Conservation (phyloP, 73 alveolate species). For the Symbiodinium natans region DNA sequence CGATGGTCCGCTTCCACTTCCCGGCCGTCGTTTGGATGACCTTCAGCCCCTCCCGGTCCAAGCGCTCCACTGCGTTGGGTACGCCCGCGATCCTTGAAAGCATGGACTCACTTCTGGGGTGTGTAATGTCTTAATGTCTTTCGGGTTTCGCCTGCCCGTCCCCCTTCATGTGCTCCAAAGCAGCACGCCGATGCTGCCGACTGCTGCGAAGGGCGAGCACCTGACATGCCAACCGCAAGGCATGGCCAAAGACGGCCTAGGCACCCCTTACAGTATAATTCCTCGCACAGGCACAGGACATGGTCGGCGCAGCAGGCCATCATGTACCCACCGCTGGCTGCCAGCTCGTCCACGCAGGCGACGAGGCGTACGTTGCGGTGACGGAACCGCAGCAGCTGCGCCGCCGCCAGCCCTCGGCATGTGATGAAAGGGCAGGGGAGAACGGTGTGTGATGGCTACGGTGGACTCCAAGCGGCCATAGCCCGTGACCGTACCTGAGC, state of each 20-base stretch:
- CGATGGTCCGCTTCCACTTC: conserved; percentile 86
- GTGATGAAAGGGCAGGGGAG: no score
- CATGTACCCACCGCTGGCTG: conserved; percentile 92
- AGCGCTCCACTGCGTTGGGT: conserved; percentile 81
- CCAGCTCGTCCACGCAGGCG: conserved; percentile 82
- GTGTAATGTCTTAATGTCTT: no score
- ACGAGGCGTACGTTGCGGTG: background rate
- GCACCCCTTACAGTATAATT: no score
- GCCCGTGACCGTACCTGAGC: conserved; percentile 80
- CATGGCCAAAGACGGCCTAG: no score
- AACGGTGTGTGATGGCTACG: no score
- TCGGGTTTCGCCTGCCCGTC: no score
- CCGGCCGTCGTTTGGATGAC: conserved; percentile 89
- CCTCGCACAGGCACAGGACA: no score
- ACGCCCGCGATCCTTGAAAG: conserved; percentile 29
- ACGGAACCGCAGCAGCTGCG: conserved; percentile 19
- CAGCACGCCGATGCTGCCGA: conserved; percentile 68
- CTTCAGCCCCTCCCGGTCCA: conserved; percentile 87
- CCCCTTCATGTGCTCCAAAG: no score
- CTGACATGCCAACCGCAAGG: background rate
- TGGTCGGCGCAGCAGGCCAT: conserved; percentile 89
- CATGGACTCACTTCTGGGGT: background rate
- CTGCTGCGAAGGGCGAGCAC: conserved; percentile 79
- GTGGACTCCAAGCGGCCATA: background rate
- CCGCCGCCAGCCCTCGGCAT: conserved; percentile 8